A percentile compares a stretch with the other conserved stretches of the same genome.
These are phyloP conservation scores for Nadsonia commutata DNA, from an alignment of 1,139 yeast species.

Conservation along the genomic window DNA sequence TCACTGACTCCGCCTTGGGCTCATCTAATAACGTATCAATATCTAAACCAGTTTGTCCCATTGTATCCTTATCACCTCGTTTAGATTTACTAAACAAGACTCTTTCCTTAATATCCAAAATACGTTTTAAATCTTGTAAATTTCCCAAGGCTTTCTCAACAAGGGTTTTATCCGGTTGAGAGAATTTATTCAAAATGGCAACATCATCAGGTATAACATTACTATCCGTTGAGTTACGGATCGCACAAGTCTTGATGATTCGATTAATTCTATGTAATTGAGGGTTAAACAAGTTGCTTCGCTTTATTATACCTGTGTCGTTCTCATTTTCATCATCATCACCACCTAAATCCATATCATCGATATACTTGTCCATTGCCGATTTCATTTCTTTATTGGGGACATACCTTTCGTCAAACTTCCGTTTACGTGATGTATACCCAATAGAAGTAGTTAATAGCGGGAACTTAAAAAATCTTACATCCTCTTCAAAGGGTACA, in stretches of 20 bases:
- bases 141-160: constrained; percentile 9
- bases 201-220: constrained; percentile 11
- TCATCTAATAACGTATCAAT: no score
- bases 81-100: no score
- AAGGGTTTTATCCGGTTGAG: constrained; percentile 11
- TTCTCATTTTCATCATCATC: constrained; percentile 11
- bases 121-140: constrained; percentile 13
- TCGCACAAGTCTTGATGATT: constrained; percentile 19
- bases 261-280: constrained; percentile 18
- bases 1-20: no score
- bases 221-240: constrained; percentile 12
- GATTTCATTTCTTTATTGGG: constrained; percentile 25
- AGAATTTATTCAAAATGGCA: constrained; percentile 11
- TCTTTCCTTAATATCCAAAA: constrained; percentile 14
- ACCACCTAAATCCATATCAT: constrained; percentile 24
- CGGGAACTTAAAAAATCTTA: constrained; percentile 48
- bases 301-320: constrained; percentile 10
- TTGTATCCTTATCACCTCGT: no score
- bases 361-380: constrained; percentile 29
- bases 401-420: constrained; percentile 11
- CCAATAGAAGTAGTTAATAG: constrained; percentile 27
- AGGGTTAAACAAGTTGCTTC: constrained; percentile 19
- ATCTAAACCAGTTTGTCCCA: not conserved
- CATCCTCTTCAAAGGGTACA: constrained; percentile 73
- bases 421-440: constrained; percentile 22